These are phyloP conservation scores for Phytopythium ostracodes DNA, from an alignment of 352 stramenopile species.

Conservation along the genomic window DNA sequence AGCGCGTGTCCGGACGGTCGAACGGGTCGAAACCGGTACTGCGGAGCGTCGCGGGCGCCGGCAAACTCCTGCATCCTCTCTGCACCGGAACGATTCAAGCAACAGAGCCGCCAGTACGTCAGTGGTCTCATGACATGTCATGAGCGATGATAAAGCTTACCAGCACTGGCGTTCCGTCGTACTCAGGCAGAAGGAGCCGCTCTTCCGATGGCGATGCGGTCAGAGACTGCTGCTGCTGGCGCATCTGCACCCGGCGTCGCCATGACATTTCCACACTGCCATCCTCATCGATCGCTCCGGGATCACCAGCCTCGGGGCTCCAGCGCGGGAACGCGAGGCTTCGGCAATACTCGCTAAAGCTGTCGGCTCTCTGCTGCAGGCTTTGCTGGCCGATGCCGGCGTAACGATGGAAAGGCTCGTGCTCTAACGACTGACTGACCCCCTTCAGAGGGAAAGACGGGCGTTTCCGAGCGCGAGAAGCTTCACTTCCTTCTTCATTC, in stretches of 20 bases:
- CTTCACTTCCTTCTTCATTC: neutral
- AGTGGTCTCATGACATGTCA: too few species aligned
- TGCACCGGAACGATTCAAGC: neutral
- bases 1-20: conserved; percentile 3
- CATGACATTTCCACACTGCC: neutral
- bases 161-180: neutral
- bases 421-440: neutral
- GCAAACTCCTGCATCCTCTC: conserved; percentile 1
- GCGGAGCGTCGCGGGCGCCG: neutral
- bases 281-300: neutral
- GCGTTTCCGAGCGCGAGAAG: neutral
- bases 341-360: conserved; percentile 9
- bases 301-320: neutral
- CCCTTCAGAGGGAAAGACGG: neutral
- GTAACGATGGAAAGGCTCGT: neutral
- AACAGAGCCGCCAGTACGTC: too few species aligned
- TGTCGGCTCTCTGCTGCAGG: neutral
- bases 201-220: neutral
- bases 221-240: neutral
- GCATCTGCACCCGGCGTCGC: neutral
- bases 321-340: conserved; percentile 1
- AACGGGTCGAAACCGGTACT: neutral
- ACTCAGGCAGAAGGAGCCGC: neutral
- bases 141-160: too few species aligned
- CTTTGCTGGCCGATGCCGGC: neutral